Base-by-base conservation (phyloP, 306 rosid species). In the Argentina anserina region DNA sequence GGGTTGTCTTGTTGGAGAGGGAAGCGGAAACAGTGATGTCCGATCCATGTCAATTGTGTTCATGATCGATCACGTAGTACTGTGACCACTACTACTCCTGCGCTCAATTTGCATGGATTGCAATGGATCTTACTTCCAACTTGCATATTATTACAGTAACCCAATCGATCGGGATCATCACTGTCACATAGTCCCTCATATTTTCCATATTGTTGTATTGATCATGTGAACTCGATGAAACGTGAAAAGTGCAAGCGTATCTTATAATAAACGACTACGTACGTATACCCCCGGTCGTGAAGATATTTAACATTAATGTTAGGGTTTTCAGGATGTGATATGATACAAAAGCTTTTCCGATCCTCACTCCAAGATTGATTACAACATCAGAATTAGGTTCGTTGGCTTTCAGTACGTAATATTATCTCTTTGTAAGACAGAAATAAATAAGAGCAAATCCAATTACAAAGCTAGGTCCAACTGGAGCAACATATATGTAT, bases 1-100 rank as follows among this genome's bases (percentile, higher is more conserved):
- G 21, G 4, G 67, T 20, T 61, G 67, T 61, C 42, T 61, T 34
- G 43, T 61, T 61, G 67, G 26, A 18, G 67, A 33, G 42, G 67
- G 42, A 61, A 33, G 42, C 1, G 26, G 39, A 59, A 61, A 61
- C 43, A 18, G 25, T 61, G 67, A 61, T 61, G 42, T 61, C 17
- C 25, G 15, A 61, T 61, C 43, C 2, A 61, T 9, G 42, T 61
- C 41, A 18, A 9, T 61, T 33, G 26, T 18, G n/a, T n/a, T n/a
- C n/a, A n/a, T 31, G 7, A 29, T 31, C 20, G 6, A 11, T 6
- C 17, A 17, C 2, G 0, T 12, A 3, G 11, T 15, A 33, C 6
- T 18, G 66, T 61, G 66, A 61, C 66, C 42, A 33, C 66, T 60
- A 14, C 23, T 15, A 25, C 23, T 33, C 21, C 65, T 61, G 23